Evolutionary conservation across 192 early-diverging fungal species (phyloP).

Genomic region (Endogone sp.): DNA sequence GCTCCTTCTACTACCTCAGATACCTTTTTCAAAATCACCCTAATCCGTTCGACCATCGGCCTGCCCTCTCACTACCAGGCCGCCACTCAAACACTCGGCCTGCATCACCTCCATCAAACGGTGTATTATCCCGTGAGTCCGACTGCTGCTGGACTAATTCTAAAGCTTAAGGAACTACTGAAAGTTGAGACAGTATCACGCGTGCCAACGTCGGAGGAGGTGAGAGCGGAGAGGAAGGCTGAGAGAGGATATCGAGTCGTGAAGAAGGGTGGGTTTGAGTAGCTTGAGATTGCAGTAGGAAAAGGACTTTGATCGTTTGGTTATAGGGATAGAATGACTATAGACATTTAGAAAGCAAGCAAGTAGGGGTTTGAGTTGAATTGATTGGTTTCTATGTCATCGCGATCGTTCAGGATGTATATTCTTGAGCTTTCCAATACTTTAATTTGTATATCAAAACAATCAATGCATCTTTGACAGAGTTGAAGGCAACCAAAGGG

Average conservation of each 20-base stretch:
- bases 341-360: no score
- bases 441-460: no score
- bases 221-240: conserved; percentile 19
- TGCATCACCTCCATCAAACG: conserved; percentile 30
- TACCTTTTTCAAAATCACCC: conserved; percentile 34
- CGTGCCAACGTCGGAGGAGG: conserved; percentile 30
- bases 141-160: conserved; percentile 42
- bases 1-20: not conserved
- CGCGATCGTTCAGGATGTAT: no score
- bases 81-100: conserved; percentile 32
- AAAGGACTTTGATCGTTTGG: no score
- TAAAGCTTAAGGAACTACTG: conserved; percentile 49
- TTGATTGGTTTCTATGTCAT: no score
- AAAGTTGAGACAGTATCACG: conserved; percentile 33
- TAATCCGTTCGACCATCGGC: conserved; percentile 43
- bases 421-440: no score
- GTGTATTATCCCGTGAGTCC: conserved; percentile 41
- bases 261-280: no score
- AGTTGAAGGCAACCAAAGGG: no score
- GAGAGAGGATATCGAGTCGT: conserved; percentile 28
- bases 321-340: no score
- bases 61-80: conserved; percentile 23
- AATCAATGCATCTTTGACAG: no score
- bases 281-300: no score
- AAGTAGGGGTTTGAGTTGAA: no score